Base-by-base conservation (phyloP, 2,329 filamentous ascomycete genomes). In the Davidsoniella neocaledoniae region DNA sequence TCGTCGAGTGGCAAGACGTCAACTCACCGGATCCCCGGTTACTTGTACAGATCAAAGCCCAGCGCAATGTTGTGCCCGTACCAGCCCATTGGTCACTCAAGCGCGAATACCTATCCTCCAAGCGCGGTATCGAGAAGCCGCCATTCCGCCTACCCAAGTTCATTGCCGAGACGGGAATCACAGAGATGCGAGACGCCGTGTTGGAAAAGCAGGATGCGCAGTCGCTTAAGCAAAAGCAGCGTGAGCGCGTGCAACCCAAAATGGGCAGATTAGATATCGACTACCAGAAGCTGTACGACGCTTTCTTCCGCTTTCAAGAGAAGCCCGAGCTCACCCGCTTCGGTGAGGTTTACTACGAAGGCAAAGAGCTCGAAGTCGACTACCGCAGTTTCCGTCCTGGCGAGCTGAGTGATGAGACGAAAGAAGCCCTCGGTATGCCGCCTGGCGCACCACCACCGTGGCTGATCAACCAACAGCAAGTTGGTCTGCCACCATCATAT, bases 261-360 rank as follows among this genome's bases (percentile, higher is more conserved):
- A 91, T 95, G 76, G 91, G 91, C 54, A 93, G 91, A 64, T 73
- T 98, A 46, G 91, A 98, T 63, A 96, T 98, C 57, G 91, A 98
- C 65, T 98, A 98, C 64, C 86, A 94, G 62, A 95, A 91, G 64
- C 78, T 96, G 49, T 96, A 96, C 67, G 91, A 96, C 62, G 91
- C 91, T 3, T 98, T 98, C 70, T 98, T 98, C 71, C 79, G 87
- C 53, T 93, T 94, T 62, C 91, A 98, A 67, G 94, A 86, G 39
- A 98, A 98, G 66, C 91, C 91, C 0, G 81, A 87, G 57, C 69
- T 98, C 55, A 96, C 91, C 29, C 77, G 88, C 41, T 98, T 94
- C 58, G 91, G 91, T 39, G 91, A 98, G 64, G 88, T 98, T n/a
- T 98, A 98, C 65, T 96, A 96, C 63, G 91, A 98, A 66, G 91